These are phyloP conservation scores for Tetrapisispora arboricola DNA, from an alignment of 805 yeast species.

Conservation along the genomic window DNA sequence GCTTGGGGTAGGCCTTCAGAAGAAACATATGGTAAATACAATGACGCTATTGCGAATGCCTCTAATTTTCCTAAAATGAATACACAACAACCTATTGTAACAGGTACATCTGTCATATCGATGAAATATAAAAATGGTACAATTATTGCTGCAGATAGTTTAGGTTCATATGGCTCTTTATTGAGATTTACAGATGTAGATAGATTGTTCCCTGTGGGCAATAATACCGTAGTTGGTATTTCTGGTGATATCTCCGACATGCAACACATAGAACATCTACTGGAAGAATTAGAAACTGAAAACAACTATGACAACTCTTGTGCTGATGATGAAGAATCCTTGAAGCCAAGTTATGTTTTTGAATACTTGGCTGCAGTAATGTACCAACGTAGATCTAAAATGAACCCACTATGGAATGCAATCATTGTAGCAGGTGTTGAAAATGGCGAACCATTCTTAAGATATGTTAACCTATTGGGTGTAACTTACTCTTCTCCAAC, in stretches of 20 bases:
- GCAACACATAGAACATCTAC: slow-evolving; percentile 65
- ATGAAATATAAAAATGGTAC: slow-evolving; percentile 86
- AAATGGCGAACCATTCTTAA: slow-evolving; percentile 60
- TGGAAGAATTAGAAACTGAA: slow-evolving; percentile 71
- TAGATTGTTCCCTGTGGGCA: slow-evolving; percentile 76
- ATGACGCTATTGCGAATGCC: slow-evolving; percentile 62
- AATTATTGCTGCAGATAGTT: slow-evolving; percentile 87
- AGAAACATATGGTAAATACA: slow-evolving; percentile 72
- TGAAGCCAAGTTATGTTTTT: slow-evolving; percentile 82
- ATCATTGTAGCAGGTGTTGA: slow-evolving; percentile 83
- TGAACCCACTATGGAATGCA: slow-evolving; percentile 97
- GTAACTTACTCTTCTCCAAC: slow-evolving; percentile 83
- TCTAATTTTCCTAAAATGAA: slow-evolving; percentile 60
- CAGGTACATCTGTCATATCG: slow-evolving; percentile 93
- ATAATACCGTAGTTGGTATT: slow-evolving; percentile 79
- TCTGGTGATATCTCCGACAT: slow-evolving; percentile 93
- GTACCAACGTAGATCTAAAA: slow-evolving; percentile 80
- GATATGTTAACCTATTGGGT: slow-evolving; percentile 85
- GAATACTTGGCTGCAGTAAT: slow-evolving; percentile 76
- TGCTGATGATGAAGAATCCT: slow-evolving; percentile 40
- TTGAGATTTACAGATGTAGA: slow-evolving; percentile 79
- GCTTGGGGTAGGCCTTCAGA: slow-evolving; percentile 93
- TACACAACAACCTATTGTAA: slow-evolving; percentile 90
- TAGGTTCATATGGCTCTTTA: slow-evolving; percentile 89
- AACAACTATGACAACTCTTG: slow-evolving; percentile 59